Base-by-base conservation (phyloP, 768 basidiomycete genomes). In the Termitomyces sp. region DNA sequence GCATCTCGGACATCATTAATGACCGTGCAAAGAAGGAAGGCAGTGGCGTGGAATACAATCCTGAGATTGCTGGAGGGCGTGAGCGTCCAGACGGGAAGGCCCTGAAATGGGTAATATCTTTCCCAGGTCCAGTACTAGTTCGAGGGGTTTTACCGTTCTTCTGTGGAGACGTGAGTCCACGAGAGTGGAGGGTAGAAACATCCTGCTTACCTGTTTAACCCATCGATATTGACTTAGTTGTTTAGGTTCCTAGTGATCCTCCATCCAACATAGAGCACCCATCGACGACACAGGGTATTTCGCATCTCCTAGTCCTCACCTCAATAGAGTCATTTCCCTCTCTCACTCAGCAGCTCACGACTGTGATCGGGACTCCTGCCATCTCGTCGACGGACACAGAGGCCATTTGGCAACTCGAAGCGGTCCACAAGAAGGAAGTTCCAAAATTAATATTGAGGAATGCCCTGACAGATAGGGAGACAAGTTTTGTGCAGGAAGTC, bases 121-220 rank as follows among this genome's bases (percentile, higher is more conserved):
- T 75, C 2, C 78, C 86, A 2, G 70, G 75, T 4, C 76, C 86
- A 11, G 24, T 22, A n/a, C n/a, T n/a, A 42, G 28, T 20, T 1
- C 67, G 55, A 57, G 57, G 49, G 38, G 65, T 67, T 1, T 70
- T 86, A 18, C 89, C 90, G 7, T 91, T 91, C 68, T 91, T 87
- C 71, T 91, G 90, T 66, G 87, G 87, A 13, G 90, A 91, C 67
- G 73, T 89, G 3, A 90, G 88, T 3, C 83, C 87, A 3, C 74
- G 89, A 53, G 64, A 71, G 2, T 78, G 79, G 71, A 76, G 90
- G 71, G 90, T 88, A 65, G 18, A 83, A 73, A n/a, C 15, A 9
- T 45, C 24, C 50, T 18, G 20, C 44, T 44, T 33, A 15, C 46
- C 16, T 39, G 7, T n/a, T 4, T 39, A 38, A 9, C 55, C 18